phyloP scores from a whole-genome alignment of 139 green algal genomes.

The Picochlorum sp. region DNA sequence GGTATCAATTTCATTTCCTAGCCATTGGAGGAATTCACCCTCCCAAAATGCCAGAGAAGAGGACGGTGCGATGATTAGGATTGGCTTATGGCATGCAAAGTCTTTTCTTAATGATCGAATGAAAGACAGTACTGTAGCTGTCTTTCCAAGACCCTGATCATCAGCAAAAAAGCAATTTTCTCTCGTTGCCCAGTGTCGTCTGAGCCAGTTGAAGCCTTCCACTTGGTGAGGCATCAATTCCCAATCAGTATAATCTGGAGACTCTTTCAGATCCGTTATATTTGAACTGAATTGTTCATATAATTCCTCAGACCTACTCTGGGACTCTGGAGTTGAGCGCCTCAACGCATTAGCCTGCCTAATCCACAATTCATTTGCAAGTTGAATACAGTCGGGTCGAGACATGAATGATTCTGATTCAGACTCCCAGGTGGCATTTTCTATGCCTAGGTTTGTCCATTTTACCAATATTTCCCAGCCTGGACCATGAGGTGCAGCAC shows the following conservation, averaged over 20 bases:
- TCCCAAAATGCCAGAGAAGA: constrained; percentile 57
- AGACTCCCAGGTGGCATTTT: constrained; percentile 78
- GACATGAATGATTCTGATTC: constrained; percentile 30
- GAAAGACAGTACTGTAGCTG: constrained; percentile 51
- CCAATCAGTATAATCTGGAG: not conserved
- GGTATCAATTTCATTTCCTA: constrained; percentile 28
- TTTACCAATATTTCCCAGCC: constrained; percentile 87
- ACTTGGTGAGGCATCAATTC: constrained; percentile 67
- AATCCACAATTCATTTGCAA: constrained; percentile 62
- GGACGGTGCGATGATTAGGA: constrained; percentile 55
- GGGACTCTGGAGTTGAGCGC: constrained; percentile 22
- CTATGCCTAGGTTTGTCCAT: constrained; percentile 65
- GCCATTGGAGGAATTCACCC: constrained; percentile 35
- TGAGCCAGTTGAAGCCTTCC: constrained; percentile 57
- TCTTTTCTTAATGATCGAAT: constrained; percentile 43
- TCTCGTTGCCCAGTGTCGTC: constrained; percentile 40
- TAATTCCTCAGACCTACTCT: constrained; percentile 1
- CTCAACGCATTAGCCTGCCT: constrained; percentile 45
- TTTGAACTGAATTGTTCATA: constrained; percentile 1
- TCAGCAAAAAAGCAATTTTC: constrained; percentile 55
- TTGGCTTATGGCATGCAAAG: constrained; percentile 36
- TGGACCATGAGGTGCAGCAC: constrained; percentile 49
- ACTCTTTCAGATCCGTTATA: constrained; percentile 6
- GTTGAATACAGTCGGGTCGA: constrained; percentile 36
- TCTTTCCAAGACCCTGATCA: constrained; percentile 68